Base-by-base conservation (phyloP, 164 flowering plant species). In the Chloranthus sessilifolius region DNA sequence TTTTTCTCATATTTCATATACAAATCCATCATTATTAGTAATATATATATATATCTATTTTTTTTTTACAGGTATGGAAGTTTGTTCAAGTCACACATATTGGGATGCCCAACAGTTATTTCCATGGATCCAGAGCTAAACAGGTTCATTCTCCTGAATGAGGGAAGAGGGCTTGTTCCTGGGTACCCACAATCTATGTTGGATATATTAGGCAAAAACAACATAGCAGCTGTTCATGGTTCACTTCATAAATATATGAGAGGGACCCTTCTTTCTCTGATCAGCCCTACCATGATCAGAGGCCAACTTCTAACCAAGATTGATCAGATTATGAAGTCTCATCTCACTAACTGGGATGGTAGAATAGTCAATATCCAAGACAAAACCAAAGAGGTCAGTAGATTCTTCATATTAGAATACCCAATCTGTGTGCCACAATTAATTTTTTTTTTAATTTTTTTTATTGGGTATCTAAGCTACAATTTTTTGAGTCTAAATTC, bases 81-180 rank as follows among this genome's bases (percentile, higher is more conserved):
- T 43, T 56, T 92, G 44, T 92, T 88, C 89, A 92, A 84, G 43
- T 73, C 99, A 40, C 99, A 88, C 62, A 70, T 92, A 37, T 54
- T 88, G 54, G 99, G 99, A 0, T 88, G 85, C 34, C 99, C 99
- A 12, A 81, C 95, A 23, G 52, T 88, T 29, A 79, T 88, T 8
- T 92, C 95, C 34, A 83, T 88, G 99, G 96, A 92, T 69, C 89
- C 96, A 60, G 99, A 86, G 60, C 55, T 88, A n/a, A 92, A 92
- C 72, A 71, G 81, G 64, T 82, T 73, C 69, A 86, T 92, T 4
- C 77, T 92, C 3, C 51, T 82, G 84, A 92, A 84, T 62, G 99
- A 92, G 68, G 63, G 76, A 24, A 85, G 86, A 68, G 99, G 99
- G 2, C 70, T 92, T 25, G 75, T 92, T 52, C 94, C 99, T 43